Conservation (phyloP, 495 filamentous ascomycete genomes). For the Xylaria nigripes region DNA sequence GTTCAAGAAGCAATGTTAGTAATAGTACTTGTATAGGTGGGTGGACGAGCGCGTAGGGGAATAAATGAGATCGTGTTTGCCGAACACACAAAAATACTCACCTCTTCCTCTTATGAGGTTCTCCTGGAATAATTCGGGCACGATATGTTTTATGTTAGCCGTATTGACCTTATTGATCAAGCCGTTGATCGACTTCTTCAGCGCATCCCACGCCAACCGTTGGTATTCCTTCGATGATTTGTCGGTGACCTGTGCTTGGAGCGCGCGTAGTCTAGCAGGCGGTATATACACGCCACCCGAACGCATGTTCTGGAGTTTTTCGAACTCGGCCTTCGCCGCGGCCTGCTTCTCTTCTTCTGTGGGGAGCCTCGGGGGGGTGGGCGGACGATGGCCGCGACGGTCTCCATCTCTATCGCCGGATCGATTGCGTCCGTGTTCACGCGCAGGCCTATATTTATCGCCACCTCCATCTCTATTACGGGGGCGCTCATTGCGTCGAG, state of each 20-base stretch:
- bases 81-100: not conserved
- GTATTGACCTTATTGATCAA: constrained; percentile 98
- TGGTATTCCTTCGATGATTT: constrained; percentile 95
- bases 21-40: not conserved
- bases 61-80: not conserved
- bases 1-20: not conserved
- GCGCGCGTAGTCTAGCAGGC: constrained; percentile 77
- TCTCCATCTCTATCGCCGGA: constrained; percentile 18
- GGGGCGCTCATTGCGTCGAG: constrained; percentile 22
- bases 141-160: constrained; percentile 94
- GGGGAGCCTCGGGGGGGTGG: constrained; percentile 45
- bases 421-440: constrained; percentile 8
- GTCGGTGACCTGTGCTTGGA: constrained; percentile 95
- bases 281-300: constrained; percentile 95
- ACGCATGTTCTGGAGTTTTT: constrained; percentile 80
- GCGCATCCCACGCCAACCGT: constrained; percentile 96
- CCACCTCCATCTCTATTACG: constrained; percentile 31
- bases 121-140: constrained; percentile 89
- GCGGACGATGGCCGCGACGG: constrained; percentile 31
- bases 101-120: constrained; percentile 78
- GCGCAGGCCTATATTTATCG: constrained; percentile 35
- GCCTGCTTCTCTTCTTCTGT: constrained; percentile 76
- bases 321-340: constrained; percentile 80
- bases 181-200: constrained; percentile 98
- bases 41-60: not conserved